Evolutionary conservation across 176 grass and related monocot genomes (phyloP).

Genomic region (Paspalum vaginatum): DNA sequence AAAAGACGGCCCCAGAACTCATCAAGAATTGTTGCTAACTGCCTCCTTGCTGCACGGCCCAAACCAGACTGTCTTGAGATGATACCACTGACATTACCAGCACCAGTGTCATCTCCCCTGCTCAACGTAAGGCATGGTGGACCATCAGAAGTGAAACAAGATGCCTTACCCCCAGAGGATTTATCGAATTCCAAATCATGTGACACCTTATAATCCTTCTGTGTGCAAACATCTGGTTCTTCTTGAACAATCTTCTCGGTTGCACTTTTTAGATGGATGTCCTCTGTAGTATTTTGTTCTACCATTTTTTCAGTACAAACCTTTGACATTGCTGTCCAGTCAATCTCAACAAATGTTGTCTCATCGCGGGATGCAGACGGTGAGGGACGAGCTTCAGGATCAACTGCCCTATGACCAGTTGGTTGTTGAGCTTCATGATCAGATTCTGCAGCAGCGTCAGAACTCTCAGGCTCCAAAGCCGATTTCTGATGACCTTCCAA

Average conservation of each 20-base stretch:
- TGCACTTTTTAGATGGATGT: background rate
- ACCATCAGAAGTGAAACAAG: conserved; percentile 30
- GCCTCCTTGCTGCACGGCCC: conserved; percentile 66
- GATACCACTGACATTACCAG: conserved; percentile 36
- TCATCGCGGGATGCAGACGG: background rate
- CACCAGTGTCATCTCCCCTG: conserved; percentile 42
- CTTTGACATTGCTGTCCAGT: conserved; percentile 22
- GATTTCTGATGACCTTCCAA: conserved; percentile 21
- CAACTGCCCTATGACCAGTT: conserved; percentile 21
- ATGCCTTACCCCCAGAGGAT: conserved; percentile 12
- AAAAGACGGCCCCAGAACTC: conserved; percentile 80
- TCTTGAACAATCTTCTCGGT: conserved; percentile 34
- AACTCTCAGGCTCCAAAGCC: conserved; percentile 18
- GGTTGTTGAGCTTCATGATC: conserved; percentile 18
- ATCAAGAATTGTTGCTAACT: conserved; percentile 65
- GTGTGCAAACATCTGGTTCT: conserved; percentile 35
- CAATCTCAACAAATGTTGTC: conserved; percentile 40
- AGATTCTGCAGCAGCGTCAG: conserved; percentile 48
- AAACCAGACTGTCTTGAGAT: conserved; percentile 60
- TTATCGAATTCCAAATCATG: conserved; percentile 33
- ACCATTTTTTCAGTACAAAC: conserved; percentile 12
- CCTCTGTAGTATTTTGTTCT: conserved; percentile 34
- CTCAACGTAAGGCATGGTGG: conserved; percentile 36
- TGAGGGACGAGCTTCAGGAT: conserved; percentile 15
- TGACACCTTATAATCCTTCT: conserved; percentile 43